These are phyloP conservation scores for Chaetomidium leptoderma DNA, from an alignment of 495 filamentous ascomycete genomes.

Conservation along the genomic window DNA sequence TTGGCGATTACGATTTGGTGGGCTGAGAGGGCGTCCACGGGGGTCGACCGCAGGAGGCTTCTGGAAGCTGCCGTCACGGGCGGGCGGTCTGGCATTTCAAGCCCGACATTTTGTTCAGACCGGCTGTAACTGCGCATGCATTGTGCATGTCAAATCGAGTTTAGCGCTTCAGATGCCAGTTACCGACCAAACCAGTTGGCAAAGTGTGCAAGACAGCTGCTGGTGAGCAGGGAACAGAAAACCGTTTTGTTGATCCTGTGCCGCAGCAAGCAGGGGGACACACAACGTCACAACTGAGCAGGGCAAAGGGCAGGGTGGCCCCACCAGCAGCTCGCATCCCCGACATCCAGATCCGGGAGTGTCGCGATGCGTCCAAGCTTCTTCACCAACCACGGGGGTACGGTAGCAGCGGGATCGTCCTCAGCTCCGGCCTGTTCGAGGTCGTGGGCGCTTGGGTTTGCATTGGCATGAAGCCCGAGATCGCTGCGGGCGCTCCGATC, in stretches of 20 bases:
- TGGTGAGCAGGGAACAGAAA: background rate
- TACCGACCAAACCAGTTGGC: no score
- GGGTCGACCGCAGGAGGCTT: background rate
- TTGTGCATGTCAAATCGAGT: no score
- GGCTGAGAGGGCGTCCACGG: background rate
- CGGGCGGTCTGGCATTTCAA: background rate
- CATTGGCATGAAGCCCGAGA: background rate
- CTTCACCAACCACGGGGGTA: background rate
- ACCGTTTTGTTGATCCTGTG: constrained; percentile 7
- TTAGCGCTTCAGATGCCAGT: no score
- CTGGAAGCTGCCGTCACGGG: background rate
- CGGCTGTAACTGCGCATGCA: no score
- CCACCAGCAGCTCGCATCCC: constrained; percentile 18
- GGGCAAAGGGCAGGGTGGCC: constrained; percentile 4
- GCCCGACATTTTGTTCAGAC: no score
- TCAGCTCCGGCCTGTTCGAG: background rate
- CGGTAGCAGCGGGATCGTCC: background rate
- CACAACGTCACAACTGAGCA: constrained; percentile 20
- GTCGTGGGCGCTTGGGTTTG: background rate
- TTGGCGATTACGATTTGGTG: background rate
- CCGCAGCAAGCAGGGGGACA: background rate
- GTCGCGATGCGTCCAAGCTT: constrained; percentile 7
- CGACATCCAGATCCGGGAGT: constrained; percentile 4
- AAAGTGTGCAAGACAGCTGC: constrained; percentile 1
- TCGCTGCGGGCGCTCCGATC: constrained; percentile 1